phyloP scores from a whole-genome alignment of 495 filamentous ascomycete genomes.

The Aspergillus heteromorphus region DNA sequence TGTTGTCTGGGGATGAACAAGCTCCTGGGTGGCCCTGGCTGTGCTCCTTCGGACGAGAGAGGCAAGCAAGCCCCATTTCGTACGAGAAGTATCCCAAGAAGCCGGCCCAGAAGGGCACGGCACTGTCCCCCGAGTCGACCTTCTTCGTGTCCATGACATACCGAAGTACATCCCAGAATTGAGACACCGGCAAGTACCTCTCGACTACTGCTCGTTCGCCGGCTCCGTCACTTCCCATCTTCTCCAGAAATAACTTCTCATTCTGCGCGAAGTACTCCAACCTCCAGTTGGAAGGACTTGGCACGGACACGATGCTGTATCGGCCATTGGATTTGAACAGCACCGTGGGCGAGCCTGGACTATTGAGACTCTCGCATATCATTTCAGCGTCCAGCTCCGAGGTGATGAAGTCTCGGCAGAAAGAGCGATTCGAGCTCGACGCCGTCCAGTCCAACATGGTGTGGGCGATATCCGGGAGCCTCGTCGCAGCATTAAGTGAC shows the following conservation, averaged over 20 bases:
- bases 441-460: slow-evolving; percentile 35
- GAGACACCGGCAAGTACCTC: slow-evolving; percentile 22
- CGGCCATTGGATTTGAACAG: slow-evolving; percentile 41
- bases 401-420: slow-evolving; percentile 21
- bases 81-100: slow-evolving; percentile 89
- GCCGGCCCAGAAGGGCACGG: slow-evolving; percentile 75
- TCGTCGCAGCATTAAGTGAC: slow-evolving; percentile 14
- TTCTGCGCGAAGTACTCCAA: slow-evolving; percentile 32
- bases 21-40: background rate
- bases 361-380: slow-evolving; percentile 34
- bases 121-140: slow-evolving; percentile 34
- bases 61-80: slow-evolving; percentile 65
- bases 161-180: slow-evolving; percentile 39
- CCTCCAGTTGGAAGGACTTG: slow-evolving; percentile 37
- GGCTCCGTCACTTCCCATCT: slow-evolving; percentile 9
- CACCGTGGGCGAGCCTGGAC: slow-evolving; percentile 32
- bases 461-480: slow-evolving; percentile 27
- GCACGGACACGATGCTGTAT: slow-evolving; percentile 38
- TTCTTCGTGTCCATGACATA: slow-evolving; percentile 52
- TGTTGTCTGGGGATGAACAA: background rate
- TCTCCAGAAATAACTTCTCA: slow-evolving; percentile 21
- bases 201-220: slow-evolving; percentile 8
- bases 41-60: slow-evolving; percentile 28
- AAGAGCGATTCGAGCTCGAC: slow-evolving; percentile 24
- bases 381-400: slow-evolving; percentile 24